These are phyloP conservation scores for Neolentinus lepideus DNA, from an alignment of 1,284 basidiomycete species.

Conservation along the genomic window DNA sequence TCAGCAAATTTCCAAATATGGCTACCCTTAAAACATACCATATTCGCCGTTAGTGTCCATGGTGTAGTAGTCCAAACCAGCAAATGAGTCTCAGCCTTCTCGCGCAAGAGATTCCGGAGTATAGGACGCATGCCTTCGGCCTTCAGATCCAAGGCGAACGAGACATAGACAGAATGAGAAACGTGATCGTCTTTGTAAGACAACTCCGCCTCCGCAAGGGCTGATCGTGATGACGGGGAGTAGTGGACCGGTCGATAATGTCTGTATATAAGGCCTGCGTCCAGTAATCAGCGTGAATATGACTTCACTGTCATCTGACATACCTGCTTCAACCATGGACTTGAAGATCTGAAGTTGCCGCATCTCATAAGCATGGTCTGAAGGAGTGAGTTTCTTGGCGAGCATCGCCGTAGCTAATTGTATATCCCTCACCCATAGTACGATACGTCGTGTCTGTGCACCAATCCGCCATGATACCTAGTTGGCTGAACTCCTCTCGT, in stretches of 20 bases:
- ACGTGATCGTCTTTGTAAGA: constrained; percentile 86
- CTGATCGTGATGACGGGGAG: constrained; percentile 92
- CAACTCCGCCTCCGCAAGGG: constrained; percentile 93
- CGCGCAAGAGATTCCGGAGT: constrained; percentile 15
- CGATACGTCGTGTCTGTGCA: constrained; percentile 69
- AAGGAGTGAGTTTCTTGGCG: constrained; percentile 1
- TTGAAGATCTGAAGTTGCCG: constrained; percentile 86
- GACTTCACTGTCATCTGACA: constrained; percentile 4
- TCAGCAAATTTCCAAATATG: neutral
- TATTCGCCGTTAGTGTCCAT: constrained; percentile 95
- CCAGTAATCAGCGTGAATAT: neutral
- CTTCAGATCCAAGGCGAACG: constrained; percentile 51
- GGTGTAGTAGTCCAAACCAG: constrained; percentile 99
- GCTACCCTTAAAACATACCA: constrained; percentile 45
- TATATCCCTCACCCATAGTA: constrained; percentile 61
- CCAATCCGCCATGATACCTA: constrained; percentile 96
- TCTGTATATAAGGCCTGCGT: constrained; percentile 74
- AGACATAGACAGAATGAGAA: constrained; percentile 85
- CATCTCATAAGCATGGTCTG: constrained; percentile 85
- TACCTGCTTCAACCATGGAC: constrained; percentile 83
- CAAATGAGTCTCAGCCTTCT: constrained; percentile 36
- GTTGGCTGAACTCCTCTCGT: constrained; percentile 71
- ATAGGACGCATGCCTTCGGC: constrained; percentile 14
- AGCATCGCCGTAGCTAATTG: constrained; percentile 2
- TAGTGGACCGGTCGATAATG: constrained; percentile 91